Evolutionary conservation across 805 yeast species (phyloP).

Genomic region (Schizosaccharomyces osmophilus): DNA sequence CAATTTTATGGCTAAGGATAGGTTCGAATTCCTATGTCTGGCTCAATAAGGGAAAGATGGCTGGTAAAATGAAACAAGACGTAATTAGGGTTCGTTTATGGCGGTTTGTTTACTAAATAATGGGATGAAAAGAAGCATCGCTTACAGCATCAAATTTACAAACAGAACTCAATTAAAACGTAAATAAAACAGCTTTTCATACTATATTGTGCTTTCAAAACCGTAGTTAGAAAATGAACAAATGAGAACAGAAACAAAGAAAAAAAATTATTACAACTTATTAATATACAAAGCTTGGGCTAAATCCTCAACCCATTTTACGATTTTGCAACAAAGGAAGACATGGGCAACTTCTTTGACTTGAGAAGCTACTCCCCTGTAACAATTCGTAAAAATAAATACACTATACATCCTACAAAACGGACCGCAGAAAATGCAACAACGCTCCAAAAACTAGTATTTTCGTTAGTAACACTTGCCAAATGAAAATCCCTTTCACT

Average conservation of each 20-base stretch:
- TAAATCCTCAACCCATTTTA: no score
- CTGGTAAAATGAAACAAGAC: background rate
- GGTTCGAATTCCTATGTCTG: background rate
- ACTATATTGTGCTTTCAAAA: no score
- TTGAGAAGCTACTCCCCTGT: background rate
- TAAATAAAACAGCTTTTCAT: no score
- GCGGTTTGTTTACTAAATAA: background rate
- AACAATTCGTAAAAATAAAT: conserved; percentile 21
- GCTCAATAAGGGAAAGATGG: background rate
- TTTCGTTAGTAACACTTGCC: conserved; percentile 16
- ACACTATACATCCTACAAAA: conserved; percentile 58
- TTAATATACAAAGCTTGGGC: no score
- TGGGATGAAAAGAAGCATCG: no score
- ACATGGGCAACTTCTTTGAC: no score
- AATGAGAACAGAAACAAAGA: no score
- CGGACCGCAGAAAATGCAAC: conserved; percentile 63
- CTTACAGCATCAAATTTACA: no score
- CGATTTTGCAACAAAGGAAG: no score
- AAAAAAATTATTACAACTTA: no score
- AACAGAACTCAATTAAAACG: no score
- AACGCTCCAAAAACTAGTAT: conserved; percentile 76
- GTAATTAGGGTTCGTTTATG: background rate
- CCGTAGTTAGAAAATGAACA: no score
- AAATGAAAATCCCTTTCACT: background rate
- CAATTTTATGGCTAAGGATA: background rate